Evolutionary conservation across 2,329 filamentous ascomycete genomes (phyloP).

Genomic region (Pseudogymnoascus sp.): DNA sequence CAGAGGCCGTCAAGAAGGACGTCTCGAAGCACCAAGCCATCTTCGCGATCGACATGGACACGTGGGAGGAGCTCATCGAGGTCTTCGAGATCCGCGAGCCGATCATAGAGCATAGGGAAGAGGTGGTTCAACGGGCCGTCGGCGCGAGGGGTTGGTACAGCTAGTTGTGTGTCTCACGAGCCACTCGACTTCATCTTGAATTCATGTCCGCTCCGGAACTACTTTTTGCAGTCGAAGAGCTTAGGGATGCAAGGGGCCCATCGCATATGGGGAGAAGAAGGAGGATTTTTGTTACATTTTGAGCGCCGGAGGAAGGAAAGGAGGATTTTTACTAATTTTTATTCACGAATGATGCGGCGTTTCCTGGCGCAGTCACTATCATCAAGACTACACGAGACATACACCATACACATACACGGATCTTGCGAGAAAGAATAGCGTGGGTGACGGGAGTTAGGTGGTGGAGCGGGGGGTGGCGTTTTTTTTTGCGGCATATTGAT

Average conservation of each 20-base stretch:
- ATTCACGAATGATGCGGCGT: neutral
- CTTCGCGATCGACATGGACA: conserved; percentile 76
- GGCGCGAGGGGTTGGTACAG: conserved; percentile 15
- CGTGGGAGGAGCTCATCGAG: conserved; percentile 71
- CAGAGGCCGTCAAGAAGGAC: conserved; percentile 38
- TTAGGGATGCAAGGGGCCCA: neutral
- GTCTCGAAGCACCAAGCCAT: conserved; percentile 76
- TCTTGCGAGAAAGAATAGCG: neutral
- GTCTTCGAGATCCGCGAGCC: conserved; percentile 69
- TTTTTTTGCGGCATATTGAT: neutral
- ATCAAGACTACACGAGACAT: conserved; percentile 2
- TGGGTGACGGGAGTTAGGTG: neutral
- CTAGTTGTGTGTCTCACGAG: conserved; percentile 11
- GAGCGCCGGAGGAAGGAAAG: neutral
- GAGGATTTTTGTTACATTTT: neutral
- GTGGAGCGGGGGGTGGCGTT: neutral
- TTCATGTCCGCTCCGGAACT: neutral
- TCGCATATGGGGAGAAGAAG: neutral
- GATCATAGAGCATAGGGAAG: conserved; percentile 76
- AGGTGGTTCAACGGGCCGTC: conserved; percentile 29
- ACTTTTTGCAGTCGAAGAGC: neutral
- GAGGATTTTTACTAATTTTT: conserved; percentile 2
- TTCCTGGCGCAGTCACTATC: neutral
- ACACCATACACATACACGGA: conserved; percentile 4
- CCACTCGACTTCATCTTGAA: neutral